phyloP scores from a whole-genome alignment of 2,329 filamentous ascomycete species.

The Hypocreales sp. region DNA sequence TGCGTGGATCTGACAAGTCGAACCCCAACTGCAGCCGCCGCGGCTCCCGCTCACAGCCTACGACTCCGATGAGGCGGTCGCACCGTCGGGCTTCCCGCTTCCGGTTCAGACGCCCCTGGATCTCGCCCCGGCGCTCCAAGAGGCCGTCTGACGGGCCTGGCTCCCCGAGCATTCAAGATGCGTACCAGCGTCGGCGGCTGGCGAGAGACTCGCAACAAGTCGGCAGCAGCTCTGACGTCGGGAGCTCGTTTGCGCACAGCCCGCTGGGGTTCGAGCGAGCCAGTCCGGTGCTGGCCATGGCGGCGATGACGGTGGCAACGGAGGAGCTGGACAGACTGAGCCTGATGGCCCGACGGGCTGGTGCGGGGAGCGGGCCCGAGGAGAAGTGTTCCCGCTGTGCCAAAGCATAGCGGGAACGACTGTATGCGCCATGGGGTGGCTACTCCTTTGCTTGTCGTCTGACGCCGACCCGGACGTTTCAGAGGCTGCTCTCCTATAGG shows the following conservation, averaged over 20 bases:
- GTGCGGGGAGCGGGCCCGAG: no score
- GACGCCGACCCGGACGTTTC: no score
- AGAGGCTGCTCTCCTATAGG: no score
- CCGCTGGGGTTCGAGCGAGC: slow-evolving; percentile 8
- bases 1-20: slow-evolving; percentile 2
- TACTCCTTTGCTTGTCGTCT: no score
- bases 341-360: slow-evolving; percentile 8
- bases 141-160: slow-evolving; percentile 3
- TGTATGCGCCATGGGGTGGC: no score
- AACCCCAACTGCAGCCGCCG: slow-evolving; percentile 4
- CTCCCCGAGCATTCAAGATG: slow-evolving; percentile 7
- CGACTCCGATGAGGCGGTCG: slow-evolving; percentile 9
- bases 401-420: no score
- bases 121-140: slow-evolving; percentile 7
- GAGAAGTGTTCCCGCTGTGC: no score
- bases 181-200: slow-evolving; percentile 14
- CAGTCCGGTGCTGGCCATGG: slow-evolving; percentile 11
- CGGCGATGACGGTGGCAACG: slow-evolving; percentile 12
- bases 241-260: slow-evolving; percentile 6
- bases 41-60: slow-evolving; percentile 10
- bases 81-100: slow-evolving; percentile 9
- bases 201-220: slow-evolving; percentile 13
- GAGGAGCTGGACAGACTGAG: slow-evolving; percentile 17
- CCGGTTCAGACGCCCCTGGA: slow-evolving; percentile 10
- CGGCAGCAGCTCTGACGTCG: slow-evolving; percentile 9